phyloP scores from a whole-genome alignment of 1,139 yeast species.

The Saccharomyces pastorianus region DNA sequence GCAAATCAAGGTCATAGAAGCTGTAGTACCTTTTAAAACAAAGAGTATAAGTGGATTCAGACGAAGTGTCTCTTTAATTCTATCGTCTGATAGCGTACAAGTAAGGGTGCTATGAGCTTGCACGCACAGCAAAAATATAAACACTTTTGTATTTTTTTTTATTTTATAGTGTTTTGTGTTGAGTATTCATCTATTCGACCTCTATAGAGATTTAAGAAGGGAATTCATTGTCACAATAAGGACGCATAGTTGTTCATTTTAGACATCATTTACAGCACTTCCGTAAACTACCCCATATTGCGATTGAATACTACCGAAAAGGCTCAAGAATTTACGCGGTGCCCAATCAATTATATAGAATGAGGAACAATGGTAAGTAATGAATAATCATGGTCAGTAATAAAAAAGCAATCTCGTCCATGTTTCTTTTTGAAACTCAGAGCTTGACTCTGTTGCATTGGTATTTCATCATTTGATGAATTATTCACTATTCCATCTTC shows the following conservation, averaged over 20 bases:
- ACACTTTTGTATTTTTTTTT: not conserved
- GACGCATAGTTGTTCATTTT: not conserved
- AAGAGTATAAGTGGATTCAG: not conserved
- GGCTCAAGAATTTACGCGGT: not conserved
- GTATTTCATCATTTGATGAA: slow-evolving; percentile 57
- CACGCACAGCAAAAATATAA: not conserved
- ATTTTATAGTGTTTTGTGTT: not conserved
- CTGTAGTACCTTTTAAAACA: not conserved
- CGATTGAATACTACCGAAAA: not conserved
- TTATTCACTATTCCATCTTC: slow-evolving; percentile 6
- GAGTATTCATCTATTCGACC: not conserved
- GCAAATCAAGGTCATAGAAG: not conserved
- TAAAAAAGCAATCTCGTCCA: slow-evolving; percentile 43
- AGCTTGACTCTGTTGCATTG: slow-evolving; percentile 92
- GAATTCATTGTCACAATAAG: not conserved
- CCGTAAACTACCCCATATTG: not conserved
- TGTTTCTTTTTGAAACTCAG: slow-evolving; percentile 45
- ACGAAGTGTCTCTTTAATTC: not conserved
- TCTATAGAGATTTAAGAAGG: not conserved
- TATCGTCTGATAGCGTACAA: not conserved
- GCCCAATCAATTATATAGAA: not conserved
- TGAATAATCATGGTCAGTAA: slow-evolving; percentile 12
- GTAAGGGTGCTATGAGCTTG: not conserved
- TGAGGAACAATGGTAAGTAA: not conserved
- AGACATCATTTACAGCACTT: not conserved